phyloP scores from a whole-genome alignment of 495 filamentous ascomycete species.

The Ascodesmis nigricans region DNA sequence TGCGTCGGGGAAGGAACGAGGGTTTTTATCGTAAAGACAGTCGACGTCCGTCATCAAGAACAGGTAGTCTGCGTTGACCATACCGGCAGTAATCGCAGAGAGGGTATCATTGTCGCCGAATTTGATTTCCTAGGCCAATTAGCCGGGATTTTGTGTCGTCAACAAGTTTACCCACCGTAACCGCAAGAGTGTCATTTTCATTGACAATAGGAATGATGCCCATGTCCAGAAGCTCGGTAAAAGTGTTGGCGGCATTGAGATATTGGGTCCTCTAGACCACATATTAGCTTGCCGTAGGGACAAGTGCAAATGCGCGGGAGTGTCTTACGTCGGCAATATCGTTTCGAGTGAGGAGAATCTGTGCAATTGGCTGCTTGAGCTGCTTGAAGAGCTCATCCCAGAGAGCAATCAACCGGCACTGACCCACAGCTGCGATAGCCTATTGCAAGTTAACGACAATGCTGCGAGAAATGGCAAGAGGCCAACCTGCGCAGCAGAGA shows the following conservation, averaged over 20 bases:
- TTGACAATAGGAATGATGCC: constrained; percentile 96
- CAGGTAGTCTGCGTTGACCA: constrained; percentile 90
- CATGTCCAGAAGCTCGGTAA: constrained; percentile 76
- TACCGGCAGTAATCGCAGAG: constrained; percentile 85
- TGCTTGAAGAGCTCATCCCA: constrained; percentile 86
- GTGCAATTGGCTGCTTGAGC: constrained; percentile 70
- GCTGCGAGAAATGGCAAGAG: background rate
- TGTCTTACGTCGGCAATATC: constrained; percentile 75
- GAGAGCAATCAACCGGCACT: constrained; percentile 83
- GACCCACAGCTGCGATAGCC: constrained; percentile 87
- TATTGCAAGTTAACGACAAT: constrained; percentile 22
- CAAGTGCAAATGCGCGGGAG: background rate
- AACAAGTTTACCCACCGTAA: constrained; percentile 47
- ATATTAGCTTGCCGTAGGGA: constrained; percentile 10
- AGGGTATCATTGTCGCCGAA: constrained; percentile 98
- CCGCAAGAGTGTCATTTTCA: constrained; percentile 90
- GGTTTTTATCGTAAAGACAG: constrained; percentile 90
- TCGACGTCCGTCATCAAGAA: constrained; percentile 99
- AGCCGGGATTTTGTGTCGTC: background rate
- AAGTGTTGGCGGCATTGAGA: constrained; percentile 85
- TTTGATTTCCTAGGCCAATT: constrained; percentile 58
- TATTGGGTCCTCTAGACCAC: constrained; percentile 63
- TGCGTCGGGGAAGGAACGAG: constrained; percentile 61
- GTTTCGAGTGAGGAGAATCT: constrained; percentile 85
- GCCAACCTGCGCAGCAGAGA: constrained; percentile 58